Conservation (phyloP, 2,329 filamentous ascomycete genomes). For the Talaromyces sp. region DNA sequence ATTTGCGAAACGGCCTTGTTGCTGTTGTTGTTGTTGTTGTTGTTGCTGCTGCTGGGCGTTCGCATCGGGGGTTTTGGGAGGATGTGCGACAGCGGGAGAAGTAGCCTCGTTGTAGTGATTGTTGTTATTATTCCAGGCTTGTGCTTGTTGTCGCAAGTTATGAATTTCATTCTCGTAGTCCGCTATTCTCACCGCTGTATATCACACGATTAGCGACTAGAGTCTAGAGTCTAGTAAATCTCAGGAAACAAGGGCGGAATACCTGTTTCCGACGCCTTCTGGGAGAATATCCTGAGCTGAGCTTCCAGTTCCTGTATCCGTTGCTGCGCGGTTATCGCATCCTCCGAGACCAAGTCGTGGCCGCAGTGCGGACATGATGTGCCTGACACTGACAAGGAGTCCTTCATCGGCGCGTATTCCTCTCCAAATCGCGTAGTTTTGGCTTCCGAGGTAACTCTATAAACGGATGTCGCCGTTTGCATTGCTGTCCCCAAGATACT, state of each 20-base stretch:
- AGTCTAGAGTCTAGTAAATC: background rate
- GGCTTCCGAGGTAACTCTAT: conserved; percentile 1
- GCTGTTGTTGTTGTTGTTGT: conserved; percentile 23
- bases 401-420: conserved; percentile 10
- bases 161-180: conserved; percentile 61
- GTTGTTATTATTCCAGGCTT: conserved; percentile 21
- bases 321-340: conserved; percentile 32
- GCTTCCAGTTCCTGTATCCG: conserved; percentile 50
- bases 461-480: conserved; percentile 6
- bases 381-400: background rate
- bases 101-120: conserved; percentile 24
- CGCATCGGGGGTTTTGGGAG: conserved; percentile 34
- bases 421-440: conserved; percentile 8
- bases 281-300: conserved; percentile 49
- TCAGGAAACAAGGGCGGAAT: conserved; percentile 15
- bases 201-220: background rate
- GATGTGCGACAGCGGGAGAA: conserved; percentile 29
- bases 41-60: conserved; percentile 11
- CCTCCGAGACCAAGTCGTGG: conserved; percentile 24
- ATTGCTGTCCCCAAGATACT: background rate
- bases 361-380: conserved; percentile 38
- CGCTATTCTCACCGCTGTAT: conserved; percentile 51
- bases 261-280: conserved; percentile 52
- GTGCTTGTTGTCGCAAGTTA: conserved; percentile 38
- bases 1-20: conserved; percentile 35